Percentiles rank a stretch among this genome's conserved stretches.
Conservation (phyloP, 805 yeast species). For the Saccharomycopsis sp. region DNA sequence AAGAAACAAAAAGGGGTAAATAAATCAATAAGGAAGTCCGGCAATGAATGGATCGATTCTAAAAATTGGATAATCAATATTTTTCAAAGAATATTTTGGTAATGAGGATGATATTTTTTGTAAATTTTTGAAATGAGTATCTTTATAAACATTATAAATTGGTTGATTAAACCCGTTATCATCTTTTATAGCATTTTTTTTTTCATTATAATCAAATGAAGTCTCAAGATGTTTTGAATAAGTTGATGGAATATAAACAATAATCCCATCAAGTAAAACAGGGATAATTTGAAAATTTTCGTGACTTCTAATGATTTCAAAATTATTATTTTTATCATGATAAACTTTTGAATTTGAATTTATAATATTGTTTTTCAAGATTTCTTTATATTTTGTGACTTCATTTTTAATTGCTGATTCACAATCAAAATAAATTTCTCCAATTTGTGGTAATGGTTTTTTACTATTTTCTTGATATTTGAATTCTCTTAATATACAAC, state of each 20-base stretch:
- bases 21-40: neutral
- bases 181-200: no score
- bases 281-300: neutral
- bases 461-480: neutral
- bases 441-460: neutral
- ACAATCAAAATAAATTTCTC: neutral
- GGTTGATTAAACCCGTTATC: no score
- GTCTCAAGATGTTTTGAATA: no score
- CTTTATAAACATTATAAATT: no score
- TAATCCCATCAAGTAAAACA: conserved; percentile 2
- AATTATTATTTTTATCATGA: neutral
- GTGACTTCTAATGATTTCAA: no score
- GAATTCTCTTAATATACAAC: neutral
- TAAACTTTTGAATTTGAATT: neutral
- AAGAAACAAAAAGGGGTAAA: no score
- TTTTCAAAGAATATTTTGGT: neutral
- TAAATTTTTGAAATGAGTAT: neutral
- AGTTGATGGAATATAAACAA: neutral
- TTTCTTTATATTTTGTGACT: neutral
- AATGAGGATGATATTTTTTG: neutral
- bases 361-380: no score
- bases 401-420: neutral
- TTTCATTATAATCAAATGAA: no score
- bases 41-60: neutral
- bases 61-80: neutral